phyloP scores from a whole-genome alignment of 192 early-diverging fungal species.

The Coemansia sp. region DNA sequence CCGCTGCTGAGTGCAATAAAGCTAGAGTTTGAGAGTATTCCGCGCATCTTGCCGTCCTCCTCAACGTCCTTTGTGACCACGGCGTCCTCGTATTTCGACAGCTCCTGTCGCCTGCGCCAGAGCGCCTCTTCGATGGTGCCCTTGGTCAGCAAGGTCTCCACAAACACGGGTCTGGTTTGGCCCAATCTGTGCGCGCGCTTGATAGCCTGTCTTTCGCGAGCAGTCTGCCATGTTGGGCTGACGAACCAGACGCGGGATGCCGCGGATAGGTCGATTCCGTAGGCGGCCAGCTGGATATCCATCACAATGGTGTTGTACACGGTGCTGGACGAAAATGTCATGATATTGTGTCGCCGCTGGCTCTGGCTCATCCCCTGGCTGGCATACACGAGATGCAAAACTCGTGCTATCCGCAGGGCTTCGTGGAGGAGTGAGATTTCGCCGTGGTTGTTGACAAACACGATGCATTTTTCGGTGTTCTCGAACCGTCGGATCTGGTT shows the following conservation, averaged over 20 bases:
- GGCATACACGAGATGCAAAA: slow-evolving; percentile 42
- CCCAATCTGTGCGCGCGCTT: slow-evolving; percentile 84
- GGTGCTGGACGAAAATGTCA: slow-evolving; percentile 44
- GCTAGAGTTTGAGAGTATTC: slow-evolving; percentile 31
- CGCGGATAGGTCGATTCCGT: slow-evolving; percentile 74
- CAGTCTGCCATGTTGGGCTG: slow-evolving; percentile 70
- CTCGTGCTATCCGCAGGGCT: slow-evolving; percentile 33
- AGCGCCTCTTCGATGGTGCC: slow-evolving; percentile 46
- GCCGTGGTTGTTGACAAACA: slow-evolving; percentile 34
- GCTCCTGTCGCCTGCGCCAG: slow-evolving; percentile 40
- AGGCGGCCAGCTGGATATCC: slow-evolving; percentile 59
- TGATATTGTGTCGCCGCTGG: slow-evolving; percentile 48
- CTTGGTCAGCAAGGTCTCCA: slow-evolving; percentile 41
- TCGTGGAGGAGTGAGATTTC: slow-evolving; percentile 30
- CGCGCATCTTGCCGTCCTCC: slow-evolving; percentile 51
- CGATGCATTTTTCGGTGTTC: slow-evolving; percentile 47
- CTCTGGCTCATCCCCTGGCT: slow-evolving; percentile 39
- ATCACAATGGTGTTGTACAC: slow-evolving; percentile 49
- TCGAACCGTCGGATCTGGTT: slow-evolving; percentile 20
- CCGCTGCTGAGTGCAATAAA: slow-evolving; percentile 49
- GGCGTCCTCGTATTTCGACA: slow-evolving; percentile 18
- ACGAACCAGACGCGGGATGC: slow-evolving; percentile 71
- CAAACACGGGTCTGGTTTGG: slow-evolving; percentile 49
- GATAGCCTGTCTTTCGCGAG: slow-evolving; percentile 76
- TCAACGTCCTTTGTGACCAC: slow-evolving; percentile 30